Evolutionary conservation across 192 early-diverging fungal species (phyloP), one percentile per base, ranked within the genome.

Genomic region (Coemansia sp.): DNA sequence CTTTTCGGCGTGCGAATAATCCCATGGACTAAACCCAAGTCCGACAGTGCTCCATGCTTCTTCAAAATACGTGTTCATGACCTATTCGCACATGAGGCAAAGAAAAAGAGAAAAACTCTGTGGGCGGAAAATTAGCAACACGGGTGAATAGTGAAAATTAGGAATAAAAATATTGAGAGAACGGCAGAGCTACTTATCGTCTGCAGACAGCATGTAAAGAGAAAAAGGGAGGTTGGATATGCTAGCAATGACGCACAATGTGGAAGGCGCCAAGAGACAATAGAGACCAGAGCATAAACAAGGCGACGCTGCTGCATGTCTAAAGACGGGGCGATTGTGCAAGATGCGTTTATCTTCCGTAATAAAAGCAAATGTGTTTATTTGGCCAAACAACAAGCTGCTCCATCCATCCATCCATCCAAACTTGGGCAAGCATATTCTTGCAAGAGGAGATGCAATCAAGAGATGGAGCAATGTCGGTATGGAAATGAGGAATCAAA

Each of bases 1-100:
- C 56, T 94, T 86, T 68, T 95, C 93, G 21, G 92, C 85, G 8
- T 81, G 77, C 38, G 87, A 75, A 72, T 88, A 86, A 19, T 84
- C 79, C 80, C 87, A 91, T 13, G 91, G 84, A 48, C 87, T 85
- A 56, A 92, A 91, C 13, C 81, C 40, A 8, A 86, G 62, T 48
- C 72, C 72, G 23, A 81, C 64, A 32, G 71, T 63, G 23, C 64
- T 42, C 75, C 79, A 75, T 21, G 83, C 19, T 12, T 80, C 68
- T 37, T 65, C 67, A 32, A 79, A 18, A 61, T 71, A 76, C 47
- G 74, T 64, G 48, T 70, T 70, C 74, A 79, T 79, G 39, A 76
- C 65, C 75, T 81, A 80, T 63, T 64, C 21, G 19, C 62, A 70
- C 6, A 21, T 4, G 43, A 41, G n/a, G 26, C 15, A 69, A 60